Base-by-base conservation (phyloP, 2,329 filamentous ascomycete genomes). In the Calonectria honghensis region DNA sequence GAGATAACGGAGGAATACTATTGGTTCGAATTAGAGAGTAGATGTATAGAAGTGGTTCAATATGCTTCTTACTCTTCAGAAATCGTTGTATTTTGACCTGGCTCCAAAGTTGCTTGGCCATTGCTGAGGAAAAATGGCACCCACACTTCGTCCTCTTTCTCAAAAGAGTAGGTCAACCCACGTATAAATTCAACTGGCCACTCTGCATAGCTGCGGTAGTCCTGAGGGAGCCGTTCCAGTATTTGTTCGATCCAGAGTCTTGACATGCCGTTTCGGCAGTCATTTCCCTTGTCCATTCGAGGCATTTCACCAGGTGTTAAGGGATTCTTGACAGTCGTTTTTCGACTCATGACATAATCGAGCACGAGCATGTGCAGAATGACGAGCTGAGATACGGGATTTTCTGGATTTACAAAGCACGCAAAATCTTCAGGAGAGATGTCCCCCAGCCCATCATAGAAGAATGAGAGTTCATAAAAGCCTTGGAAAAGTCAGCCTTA, bases 241-340 rank as follows among this genome's bases (percentile, higher is more conserved):
- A 88, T 84, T 35, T 79, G 75, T 51, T 85, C 81, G 0, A 83
- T 80, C 87, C 88, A 89, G 16, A 85, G 79, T 50, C 85, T 79
- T 4, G 83, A 84, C 73, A 83, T 82, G 29, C 74, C 76, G 31
- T 81, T 81, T 50, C 80, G 75, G 24, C 73, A 77, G 24, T 79
- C 74, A 16, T 76, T 74, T 0, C 79, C 78, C 37, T 78, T 77
- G 11, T 73, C 63, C 3, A 32, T 37, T 1, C 64, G 32, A 5
- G 27, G 39, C 11, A 24, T 48, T n/a, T 31, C 31, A n/a, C 13
- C 10, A 29, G 61, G 5, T 18, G 72, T 70, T 29, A 57, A 70
- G 11, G 72, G 37, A 3, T 64, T 65, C 9, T 73, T 68, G 7
- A 76, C 74, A 13, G 77, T 66, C 1, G 71, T 73, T 35, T 79